Conservation (phyloP, 2,329 filamentous ascomycete genomes). For the Aureobasidium sp. region DNA sequence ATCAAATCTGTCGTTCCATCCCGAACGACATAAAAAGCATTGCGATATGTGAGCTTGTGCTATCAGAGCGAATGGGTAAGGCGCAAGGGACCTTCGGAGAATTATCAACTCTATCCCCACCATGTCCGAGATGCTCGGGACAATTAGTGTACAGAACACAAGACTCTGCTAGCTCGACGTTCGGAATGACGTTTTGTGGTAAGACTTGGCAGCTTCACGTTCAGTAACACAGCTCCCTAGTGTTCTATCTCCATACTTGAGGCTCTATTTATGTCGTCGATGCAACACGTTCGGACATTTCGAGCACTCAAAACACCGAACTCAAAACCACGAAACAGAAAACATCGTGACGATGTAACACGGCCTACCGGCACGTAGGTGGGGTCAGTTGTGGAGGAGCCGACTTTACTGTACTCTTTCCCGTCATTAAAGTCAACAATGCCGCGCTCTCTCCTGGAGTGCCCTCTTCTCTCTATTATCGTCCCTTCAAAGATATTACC, state of each 20-base stretch:
- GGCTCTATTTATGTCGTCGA: neutral
- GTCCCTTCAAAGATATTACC: neutral
- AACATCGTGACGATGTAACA: constrained; percentile 1
- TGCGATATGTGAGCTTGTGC: neutral
- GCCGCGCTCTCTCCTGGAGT: neutral
- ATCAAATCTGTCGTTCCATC: neutral
- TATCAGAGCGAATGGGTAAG: neutral
- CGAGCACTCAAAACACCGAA: neutral
- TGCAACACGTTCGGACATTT: constrained; percentile 2
- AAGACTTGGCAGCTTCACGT: neutral
- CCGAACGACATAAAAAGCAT: too few relatives aligned
- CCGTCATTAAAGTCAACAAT: neutral
- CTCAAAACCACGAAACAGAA: neutral
- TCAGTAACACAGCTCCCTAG: neutral
- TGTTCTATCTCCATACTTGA: neutral
- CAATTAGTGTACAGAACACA: neutral
- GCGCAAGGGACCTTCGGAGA: constrained; percentile 1
- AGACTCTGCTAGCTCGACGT: neutral
- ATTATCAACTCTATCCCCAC: constrained; percentile 10
- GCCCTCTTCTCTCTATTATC: neutral
- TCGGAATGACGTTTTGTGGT: neutral
- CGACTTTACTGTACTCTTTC: neutral
- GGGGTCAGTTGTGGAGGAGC: neutral
- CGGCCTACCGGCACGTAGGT: neutral
- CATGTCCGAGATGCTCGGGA: neutral